Percentiles rank a stretch among this genome's conserved stretches.
These are phyloP conservation scores for Leishmania tarentolae DNA, from an alignment of 208 protist genomes.

Conservation along the genomic window DNA sequence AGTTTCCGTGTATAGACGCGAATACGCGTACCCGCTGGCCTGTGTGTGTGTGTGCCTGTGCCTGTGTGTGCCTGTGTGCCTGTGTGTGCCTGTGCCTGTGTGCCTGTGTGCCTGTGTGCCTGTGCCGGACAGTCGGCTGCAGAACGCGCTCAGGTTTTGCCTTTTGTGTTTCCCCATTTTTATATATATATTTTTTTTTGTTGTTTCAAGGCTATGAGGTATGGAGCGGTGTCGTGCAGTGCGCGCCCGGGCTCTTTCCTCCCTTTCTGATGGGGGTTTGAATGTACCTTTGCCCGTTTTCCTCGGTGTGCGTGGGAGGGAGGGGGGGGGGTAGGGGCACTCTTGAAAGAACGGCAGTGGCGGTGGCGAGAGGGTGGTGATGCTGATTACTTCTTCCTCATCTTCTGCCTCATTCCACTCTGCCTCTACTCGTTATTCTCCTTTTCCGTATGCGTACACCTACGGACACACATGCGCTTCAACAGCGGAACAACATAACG, in stretches of 20 bases:
- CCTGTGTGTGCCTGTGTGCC: too few relatives aligned
- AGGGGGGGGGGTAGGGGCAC: too few relatives aligned
- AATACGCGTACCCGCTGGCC: not conserved
- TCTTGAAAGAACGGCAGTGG: not conserved
- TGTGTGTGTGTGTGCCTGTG: not conserved
- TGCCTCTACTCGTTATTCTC: not conserved
- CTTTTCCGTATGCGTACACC: not conserved
- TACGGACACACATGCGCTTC: not conserved
- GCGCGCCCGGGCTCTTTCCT: not conserved
- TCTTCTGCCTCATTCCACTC: not conserved
- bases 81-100: too few relatives aligned
- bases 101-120: too few relatives aligned
- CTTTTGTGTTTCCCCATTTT: not conserved
- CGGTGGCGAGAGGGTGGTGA: too few relatives aligned
- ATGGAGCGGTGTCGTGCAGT: too few relatives aligned
- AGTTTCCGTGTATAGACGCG: not conserved
- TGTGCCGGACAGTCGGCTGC: too few relatives aligned
- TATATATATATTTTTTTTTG: too few relatives aligned
- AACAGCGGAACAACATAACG: not conserved
- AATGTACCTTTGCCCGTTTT: not conserved
- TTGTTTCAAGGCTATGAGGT: not conserved
- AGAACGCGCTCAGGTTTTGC: too few relatives aligned
- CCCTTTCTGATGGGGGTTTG: too few relatives aligned
- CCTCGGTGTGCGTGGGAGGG: not conserved
- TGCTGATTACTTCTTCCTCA: not conserved